Evolutionary conservation across 768 basidiomycete species (phyloP), one percentile per base, ranked within the genome.

Genomic region (Rubroboletus pulcherrimus): DNA sequence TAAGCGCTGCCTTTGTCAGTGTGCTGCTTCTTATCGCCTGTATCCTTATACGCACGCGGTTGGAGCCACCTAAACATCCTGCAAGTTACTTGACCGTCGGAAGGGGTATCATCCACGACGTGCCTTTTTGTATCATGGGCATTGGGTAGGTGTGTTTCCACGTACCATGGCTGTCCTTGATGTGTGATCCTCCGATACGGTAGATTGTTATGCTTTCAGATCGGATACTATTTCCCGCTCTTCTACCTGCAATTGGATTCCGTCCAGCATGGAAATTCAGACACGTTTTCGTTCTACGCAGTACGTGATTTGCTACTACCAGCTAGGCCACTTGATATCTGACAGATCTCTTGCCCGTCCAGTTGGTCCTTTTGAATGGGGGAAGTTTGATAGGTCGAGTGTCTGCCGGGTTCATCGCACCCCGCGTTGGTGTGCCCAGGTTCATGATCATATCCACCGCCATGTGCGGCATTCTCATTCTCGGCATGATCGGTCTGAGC

Each of bases 211-310:
- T 51, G 71, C 40, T 71, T 74, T 14, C 62, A 75, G 6, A 58
- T 65, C 1, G 78, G 77, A 3, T 61, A 81, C 33, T 82, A 74
- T 55, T 81, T 74, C 44, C 81, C 82, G 0, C 70, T 81, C 17
- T 84, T 82, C 66, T 85, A 80, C 62, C 60, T 85, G 7, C 84
- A 86, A 58, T 65, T 84, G 14, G 77, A 80, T 54, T 74, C 82
- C 1, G 71, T 80, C 30, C 67, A 73, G 47, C 80, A 81, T 52
- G 77, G 78, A 1, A 72, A 81, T 38, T 65, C 71, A 15, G 64
- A 74, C 9, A 69, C 65, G n/a, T 70, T 85, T 5, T 80, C 84
- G 0, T 85, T 86, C 56, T 83, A 84, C 56, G 77, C 77, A 31
- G 84, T 84, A 54, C 9, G 67, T 50, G 26, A 54, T 26, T 7